phyloP scores from a whole-genome alignment of 129 eudicot genomes.

The Flaveria brownii region DNA sequence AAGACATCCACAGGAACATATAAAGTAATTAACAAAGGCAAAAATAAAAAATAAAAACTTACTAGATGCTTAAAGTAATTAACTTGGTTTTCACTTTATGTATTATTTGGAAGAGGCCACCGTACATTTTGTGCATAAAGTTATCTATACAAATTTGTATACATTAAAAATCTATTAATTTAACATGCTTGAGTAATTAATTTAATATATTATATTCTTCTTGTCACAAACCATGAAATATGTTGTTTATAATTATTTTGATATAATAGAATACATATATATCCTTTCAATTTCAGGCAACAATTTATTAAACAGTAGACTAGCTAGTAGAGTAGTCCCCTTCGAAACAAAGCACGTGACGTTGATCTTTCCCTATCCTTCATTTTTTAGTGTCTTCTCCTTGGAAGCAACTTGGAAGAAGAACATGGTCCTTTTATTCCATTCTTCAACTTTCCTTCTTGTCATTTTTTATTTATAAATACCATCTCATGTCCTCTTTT shows the following conservation, averaged over 20 bases:
- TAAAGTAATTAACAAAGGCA: too few species aligned
- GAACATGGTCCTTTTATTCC: constrained; percentile 2
- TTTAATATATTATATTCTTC: not conserved
- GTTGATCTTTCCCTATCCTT: constrained; percentile 11
- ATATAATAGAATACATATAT: not conserved
- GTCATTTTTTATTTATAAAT: not conserved
- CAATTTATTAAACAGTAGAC: not conserved
- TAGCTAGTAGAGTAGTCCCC: not conserved
- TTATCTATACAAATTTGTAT: too few species aligned
- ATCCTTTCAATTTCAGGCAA: not conserved
- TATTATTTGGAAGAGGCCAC: too few species aligned
- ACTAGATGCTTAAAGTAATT: too few species aligned
- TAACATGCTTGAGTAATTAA: too few species aligned
- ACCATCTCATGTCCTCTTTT: not conserved
- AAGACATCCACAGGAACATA: too few species aligned
- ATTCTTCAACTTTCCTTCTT: not conserved
- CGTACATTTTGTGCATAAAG: too few species aligned
- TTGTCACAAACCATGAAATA: not conserved
- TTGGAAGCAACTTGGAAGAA: not conserved
- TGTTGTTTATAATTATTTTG: not conserved
- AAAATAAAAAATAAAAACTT: too few species aligned
- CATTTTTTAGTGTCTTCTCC: constrained; percentile 4
- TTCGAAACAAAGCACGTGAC: constrained; percentile 10
- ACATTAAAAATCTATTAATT: too few species aligned
- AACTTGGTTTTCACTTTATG: too few species aligned